Evolutionary conservation across 1,139 yeast genomes (phyloP).

Genomic region (Suhomyces anneliseae): DNA sequence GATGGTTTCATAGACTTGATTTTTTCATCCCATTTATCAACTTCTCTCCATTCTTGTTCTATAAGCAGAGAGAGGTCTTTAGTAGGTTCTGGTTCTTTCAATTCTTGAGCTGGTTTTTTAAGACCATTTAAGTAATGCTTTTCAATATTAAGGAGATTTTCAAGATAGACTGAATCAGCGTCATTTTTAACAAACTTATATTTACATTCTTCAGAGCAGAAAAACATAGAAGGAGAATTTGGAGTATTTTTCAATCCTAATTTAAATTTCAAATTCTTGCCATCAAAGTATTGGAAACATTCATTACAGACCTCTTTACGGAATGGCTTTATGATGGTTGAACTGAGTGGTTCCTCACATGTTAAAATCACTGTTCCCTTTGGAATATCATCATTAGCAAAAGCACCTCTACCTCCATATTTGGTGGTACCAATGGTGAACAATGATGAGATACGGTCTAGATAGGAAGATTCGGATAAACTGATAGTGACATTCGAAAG

Average conservation of each 20-base stretch:
- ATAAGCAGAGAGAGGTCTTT: slow-evolving; percentile 25
- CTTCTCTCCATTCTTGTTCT: slow-evolving; percentile 28
- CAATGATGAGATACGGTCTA: slow-evolving; percentile 22
- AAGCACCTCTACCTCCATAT: slow-evolving; percentile 70
- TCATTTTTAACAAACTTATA: slow-evolving; percentile 32
- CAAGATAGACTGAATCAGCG: slow-evolving; percentile 20
- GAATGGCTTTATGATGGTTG: slow-evolving; percentile 53
- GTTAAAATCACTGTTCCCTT: slow-evolving; percentile 42
- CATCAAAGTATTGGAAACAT: slow-evolving; percentile 55
- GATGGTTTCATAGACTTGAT: slow-evolving; percentile 27
- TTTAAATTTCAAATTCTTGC: slow-evolving; percentile 46
- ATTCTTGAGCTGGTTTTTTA: slow-evolving; percentile 23
- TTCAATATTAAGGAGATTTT: slow-evolving; percentile 29
- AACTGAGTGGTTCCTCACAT: slow-evolving; percentile 45
- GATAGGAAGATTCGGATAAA: not conserved
- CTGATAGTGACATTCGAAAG: not conserved
- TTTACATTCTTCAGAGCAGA: slow-evolving; percentile 53
- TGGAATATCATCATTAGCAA: slow-evolving; percentile 43
- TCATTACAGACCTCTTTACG: slow-evolving; percentile 64
- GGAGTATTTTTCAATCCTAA: slow-evolving; percentile 6
- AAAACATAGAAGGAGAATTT: slow-evolving; percentile 36
- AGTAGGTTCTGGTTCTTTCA: slow-evolving; percentile 18
- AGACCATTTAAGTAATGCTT: slow-evolving; percentile 24
- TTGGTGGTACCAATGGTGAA: slow-evolving; percentile 44
- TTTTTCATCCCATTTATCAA: slow-evolving; percentile 38